phyloP scores from a whole-genome alignment of 805 yeast genomes.

The Candida dajiaensis region DNA sequence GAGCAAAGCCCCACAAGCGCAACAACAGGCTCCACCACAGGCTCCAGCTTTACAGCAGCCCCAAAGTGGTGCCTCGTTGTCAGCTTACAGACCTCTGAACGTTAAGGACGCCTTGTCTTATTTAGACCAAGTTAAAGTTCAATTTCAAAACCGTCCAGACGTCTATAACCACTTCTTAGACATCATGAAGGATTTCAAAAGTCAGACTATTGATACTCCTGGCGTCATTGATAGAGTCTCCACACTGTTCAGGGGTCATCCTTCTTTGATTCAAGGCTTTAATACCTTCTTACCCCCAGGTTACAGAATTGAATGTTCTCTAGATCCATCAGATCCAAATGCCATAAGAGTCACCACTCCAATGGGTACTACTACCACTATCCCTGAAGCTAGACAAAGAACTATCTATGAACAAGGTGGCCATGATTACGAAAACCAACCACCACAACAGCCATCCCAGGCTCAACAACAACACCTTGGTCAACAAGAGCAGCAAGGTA shows the following conservation, averaged over 20 bases:
- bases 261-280: slow-evolving; percentile 91
- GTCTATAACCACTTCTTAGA: slow-evolving; percentile 94
- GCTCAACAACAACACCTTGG: slow-evolving; percentile 19
- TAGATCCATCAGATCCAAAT: slow-evolving; percentile 83
- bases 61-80: slow-evolving; percentile 13
- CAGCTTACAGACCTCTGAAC: slow-evolving; percentile 70
- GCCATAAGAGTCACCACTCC: slow-evolving; percentile 96
- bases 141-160: slow-evolving; percentile 87
- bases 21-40: slow-evolving; percentile 7
- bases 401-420: slow-evolving; percentile 10
- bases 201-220: slow-evolving; percentile 94
- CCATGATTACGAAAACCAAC: slow-evolving; percentile 18
- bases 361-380: slow-evolving; percentile 67
- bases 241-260: slow-evolving; percentile 85
- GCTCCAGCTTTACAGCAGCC: slow-evolving; percentile 10
- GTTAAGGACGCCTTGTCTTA: slow-evolving; percentile 95
- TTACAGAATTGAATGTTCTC: slow-evolving; percentile 84
- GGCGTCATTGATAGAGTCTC: slow-evolving; percentile 97
- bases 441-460: slow-evolving; percentile 15
- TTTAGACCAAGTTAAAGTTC: slow-evolving; percentile 91
- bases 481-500: slow-evolving; percentile 14
- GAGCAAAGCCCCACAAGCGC: slow-evolving; percentile 4
- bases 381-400: slow-evolving; percentile 17
- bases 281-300: slow-evolving; percentile 98
- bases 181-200: slow-evolving; percentile 97